Percentiles rank a stretch among this genome's conserved stretches.
Conservation (phyloP, 352 stramenopile species). For the Phytophthora cryptogea region DNA sequence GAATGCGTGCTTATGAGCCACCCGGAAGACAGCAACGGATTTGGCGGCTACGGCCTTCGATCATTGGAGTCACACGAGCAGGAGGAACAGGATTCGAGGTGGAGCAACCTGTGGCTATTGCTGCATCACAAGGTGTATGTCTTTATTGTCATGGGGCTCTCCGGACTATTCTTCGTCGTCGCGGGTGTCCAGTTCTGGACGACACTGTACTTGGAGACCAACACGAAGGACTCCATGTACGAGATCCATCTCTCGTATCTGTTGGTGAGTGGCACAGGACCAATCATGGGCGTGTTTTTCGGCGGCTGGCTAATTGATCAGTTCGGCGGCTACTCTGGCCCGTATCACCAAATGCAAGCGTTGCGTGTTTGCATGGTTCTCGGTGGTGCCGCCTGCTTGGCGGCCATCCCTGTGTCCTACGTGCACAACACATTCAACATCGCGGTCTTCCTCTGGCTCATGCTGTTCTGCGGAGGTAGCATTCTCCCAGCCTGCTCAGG, state of each 20-base stretch:
- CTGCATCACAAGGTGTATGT: slow-evolving; percentile 73
- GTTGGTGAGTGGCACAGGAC: slow-evolving; percentile 73
- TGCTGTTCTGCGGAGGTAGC: slow-evolving; percentile 82
- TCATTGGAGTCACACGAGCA: slow-evolving; percentile 20
- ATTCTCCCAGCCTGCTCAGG: slow-evolving; percentile 80
- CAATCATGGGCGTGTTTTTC: slow-evolving; percentile 87
- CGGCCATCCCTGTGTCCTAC: slow-evolving; percentile 70
- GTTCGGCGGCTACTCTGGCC: slow-evolving; percentile 72
- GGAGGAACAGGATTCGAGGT: slow-evolving; percentile 35
- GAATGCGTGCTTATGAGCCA: slow-evolving; percentile 37
- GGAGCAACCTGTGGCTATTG: slow-evolving; percentile 54
- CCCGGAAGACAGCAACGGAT: slow-evolving; percentile 3
- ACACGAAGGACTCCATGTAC: slow-evolving; percentile 79
- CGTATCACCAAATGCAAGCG: slow-evolving; percentile 67
- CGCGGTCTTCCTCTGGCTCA: slow-evolving; percentile 76
- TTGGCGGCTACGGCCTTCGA: slow-evolving; percentile 22
- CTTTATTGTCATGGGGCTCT: slow-evolving; percentile 79
- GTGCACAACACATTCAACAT: slow-evolving; percentile 68
- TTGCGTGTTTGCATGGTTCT: slow-evolving; percentile 77
- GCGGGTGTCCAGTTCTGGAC: slow-evolving; percentile 86
- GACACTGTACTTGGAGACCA: slow-evolving; percentile 83
- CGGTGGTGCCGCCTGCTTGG: slow-evolving; percentile 49
- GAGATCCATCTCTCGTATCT: slow-evolving; percentile 78
- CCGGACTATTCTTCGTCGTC: slow-evolving; percentile 84
- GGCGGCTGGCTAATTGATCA: slow-evolving; percentile 84